Base-by-base conservation (phyloP, 1,284 basidiomycete genomes). In the Mycosarcoma mackinlayi region DNA sequence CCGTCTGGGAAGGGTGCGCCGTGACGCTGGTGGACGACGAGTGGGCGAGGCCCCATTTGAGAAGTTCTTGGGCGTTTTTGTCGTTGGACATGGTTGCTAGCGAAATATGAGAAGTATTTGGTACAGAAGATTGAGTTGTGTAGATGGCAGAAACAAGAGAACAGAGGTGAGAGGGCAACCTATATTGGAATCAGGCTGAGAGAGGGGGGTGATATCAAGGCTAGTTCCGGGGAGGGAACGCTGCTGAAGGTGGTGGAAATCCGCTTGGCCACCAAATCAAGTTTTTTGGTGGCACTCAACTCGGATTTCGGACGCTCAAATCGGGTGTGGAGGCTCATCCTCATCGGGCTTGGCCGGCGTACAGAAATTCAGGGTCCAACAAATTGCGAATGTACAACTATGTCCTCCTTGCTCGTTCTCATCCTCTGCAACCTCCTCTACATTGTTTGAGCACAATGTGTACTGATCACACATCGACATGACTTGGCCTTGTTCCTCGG, bases 41-140 rank as follows among this genome's bases (percentile, higher is more conserved):
- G 56, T 78, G 30, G 13, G 58, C 55, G 3, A 81, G 51, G 3
- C 73, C 69, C 79, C 79, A 81, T 33, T 78, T 76, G 51, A 81
- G 74, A 7, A 81, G 72, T 30, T 79, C 73, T 46, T 81, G 75
- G 1, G 76, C 74, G 55, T 68, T 80, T 14, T 58, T 61, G 21
- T 75, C 68, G 46, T 67, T 70, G 9, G 77, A 57, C 77, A 78
- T 78, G 33, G 34, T 69, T 9, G 16, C 16, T 24, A 7, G 10
- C 6, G 25, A 19, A 24, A 33, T 9, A 30, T n/a, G 31, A 13
- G n/a, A 14, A 25, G 40, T 11, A 2, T 19, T 41, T 8, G 28
- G 13, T 27, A 19, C 10, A 30, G 21, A 18, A 23, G 8, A 7
- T 39, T 21, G 25, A 6, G 39, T 28, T 35, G 14, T 5, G 14